These are phyloP conservation scores for Oleoguttula mirabilis DNA, from an alignment of 495 filamentous ascomycete species.

Conservation along the genomic window DNA sequence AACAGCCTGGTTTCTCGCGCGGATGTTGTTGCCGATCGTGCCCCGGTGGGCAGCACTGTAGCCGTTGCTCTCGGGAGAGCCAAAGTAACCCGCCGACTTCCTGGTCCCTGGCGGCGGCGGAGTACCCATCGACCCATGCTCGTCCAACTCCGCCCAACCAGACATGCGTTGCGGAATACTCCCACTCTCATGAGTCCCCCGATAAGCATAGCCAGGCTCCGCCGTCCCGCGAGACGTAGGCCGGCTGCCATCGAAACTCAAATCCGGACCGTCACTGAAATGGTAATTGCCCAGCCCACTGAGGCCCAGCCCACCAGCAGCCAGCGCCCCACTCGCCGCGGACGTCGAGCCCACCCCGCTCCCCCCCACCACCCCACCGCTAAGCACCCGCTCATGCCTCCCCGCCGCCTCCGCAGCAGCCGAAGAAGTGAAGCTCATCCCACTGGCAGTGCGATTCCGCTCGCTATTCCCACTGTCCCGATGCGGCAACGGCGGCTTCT, in stretches of 20 bases:
- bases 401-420: neutral
- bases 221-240: constrained; percentile 1
- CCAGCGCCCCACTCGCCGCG: neutral
- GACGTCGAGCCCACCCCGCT: too few species aligned
- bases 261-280: constrained; percentile 10
- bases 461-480: constrained; percentile 15
- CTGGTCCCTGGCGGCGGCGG: neutral
- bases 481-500: constrained; percentile 3
- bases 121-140: neutral
- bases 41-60: constrained; percentile 4
- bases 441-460: constrained; percentile 8
- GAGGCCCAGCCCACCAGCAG: constrained; percentile 5
- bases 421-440: constrained; percentile 8
- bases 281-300: constrained; percentile 13
- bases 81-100: neutral
- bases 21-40: neutral
- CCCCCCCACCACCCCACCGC: neutral
- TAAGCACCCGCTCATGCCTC: neutral
- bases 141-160: constrained; percentile 8
- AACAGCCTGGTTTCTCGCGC: neutral
- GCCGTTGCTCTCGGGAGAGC: neutral
- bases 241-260: neutral
- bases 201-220: neutral
- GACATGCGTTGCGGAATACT: constrained; percentile 5
- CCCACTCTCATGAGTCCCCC: constrained; percentile 10